These are phyloP conservation scores for Cladophialophora carrionii DNA, from an alignment of 2,329 filamentous ascomycete species.

Conservation along the genomic window DNA sequence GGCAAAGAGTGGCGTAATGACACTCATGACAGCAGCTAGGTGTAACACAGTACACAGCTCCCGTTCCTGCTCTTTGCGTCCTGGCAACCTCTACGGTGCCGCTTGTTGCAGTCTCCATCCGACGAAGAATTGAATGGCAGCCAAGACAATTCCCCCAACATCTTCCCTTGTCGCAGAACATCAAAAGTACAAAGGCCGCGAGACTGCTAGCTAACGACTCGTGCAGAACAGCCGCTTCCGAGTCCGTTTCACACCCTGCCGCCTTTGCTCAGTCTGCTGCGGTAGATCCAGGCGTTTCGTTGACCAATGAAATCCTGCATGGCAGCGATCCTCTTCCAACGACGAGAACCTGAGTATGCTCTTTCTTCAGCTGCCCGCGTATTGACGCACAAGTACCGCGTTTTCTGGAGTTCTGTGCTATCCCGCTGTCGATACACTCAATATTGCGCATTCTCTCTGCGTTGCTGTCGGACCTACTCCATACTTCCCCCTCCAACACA, in stretches of 20 bases:
- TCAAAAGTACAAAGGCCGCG: background rate
- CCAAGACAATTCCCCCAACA: background rate
- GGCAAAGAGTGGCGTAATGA: background rate
- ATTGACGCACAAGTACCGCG: background rate
- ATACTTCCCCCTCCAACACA: too few relatives aligned
- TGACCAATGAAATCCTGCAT: background rate
- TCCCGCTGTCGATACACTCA: background rate
- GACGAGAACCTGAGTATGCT: background rate
- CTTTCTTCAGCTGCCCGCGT: background rate
- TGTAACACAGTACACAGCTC: too few relatives aligned
- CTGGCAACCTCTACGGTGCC: background rate
- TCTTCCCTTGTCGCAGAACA: background rate
- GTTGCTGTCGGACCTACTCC: too few relatives aligned
- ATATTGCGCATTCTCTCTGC: too few relatives aligned
- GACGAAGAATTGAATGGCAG: background rate
- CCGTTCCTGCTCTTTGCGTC: background rate
- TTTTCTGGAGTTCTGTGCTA: background rate
- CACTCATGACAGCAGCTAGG: too few relatives aligned
- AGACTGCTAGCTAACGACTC: background rate
- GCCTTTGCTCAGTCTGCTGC: background rate
- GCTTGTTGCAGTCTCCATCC: background rate
- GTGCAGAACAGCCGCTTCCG: background rate
- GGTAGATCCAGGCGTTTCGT: background rate
- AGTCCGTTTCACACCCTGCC: background rate
- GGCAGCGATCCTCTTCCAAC: background rate